Evolutionary conservation across 176 grass and related monocot genomes (phyloP).

Genomic region (Poa annua): DNA sequence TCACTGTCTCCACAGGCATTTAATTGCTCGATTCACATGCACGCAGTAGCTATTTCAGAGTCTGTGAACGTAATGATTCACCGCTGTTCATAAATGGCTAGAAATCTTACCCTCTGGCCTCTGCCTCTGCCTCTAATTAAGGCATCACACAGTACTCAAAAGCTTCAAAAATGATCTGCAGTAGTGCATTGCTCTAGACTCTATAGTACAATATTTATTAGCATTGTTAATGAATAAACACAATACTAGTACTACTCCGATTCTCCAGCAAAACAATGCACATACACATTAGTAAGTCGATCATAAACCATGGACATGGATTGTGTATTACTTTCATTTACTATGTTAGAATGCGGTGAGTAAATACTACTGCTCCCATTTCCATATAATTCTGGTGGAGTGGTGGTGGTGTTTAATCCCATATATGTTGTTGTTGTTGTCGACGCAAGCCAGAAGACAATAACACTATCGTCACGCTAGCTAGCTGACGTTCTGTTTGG

Average conservation of each 20-base stretch:
- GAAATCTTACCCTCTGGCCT: not conserved
- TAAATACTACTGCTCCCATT: not conserved
- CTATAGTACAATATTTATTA: not conserved
- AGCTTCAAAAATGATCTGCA: not conserved
- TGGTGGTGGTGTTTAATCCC: not conserved
- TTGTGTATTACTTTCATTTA: not conserved
- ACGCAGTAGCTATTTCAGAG: not conserved
- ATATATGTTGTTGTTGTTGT: not conserved
- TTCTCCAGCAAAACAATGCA: not conserved
- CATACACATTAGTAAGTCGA: not conserved
- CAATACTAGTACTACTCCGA: too few species aligned
- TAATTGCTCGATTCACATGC: slow-evolving; percentile 42
- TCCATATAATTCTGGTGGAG: not conserved
- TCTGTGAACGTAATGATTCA: not conserved
- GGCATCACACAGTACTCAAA: too few species aligned
- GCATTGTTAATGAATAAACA: not conserved
- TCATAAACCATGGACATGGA: not conserved
- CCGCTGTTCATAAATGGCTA: not conserved
- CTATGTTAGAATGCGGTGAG: not conserved
- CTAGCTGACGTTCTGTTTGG: not conserved
- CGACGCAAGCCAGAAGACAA: not conserved
- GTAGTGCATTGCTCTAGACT: not conserved
- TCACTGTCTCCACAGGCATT: slow-evolving; percentile 27
- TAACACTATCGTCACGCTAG: not conserved
- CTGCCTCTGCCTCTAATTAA: not conserved